phyloP scores from a whole-genome alignment of 1,284 basidiomycete species.

The Stygiomarasmius scandens region DNA sequence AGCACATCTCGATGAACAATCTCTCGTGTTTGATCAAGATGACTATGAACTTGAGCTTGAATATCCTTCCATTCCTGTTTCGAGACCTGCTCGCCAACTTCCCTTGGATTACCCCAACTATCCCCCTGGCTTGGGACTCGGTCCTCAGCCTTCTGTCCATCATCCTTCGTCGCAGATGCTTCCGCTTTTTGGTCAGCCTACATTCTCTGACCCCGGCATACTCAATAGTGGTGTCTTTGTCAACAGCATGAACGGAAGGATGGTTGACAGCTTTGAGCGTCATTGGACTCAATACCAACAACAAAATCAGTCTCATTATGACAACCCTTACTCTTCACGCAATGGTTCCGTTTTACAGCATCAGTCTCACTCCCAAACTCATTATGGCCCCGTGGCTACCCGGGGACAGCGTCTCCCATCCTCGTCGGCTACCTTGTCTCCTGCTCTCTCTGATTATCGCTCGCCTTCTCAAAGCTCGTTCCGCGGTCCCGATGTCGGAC shows the following conservation, averaged over 20 bases:
- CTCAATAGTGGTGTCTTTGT: constrained; percentile 24
- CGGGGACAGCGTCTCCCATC: neutral
- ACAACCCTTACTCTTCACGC: neutral
- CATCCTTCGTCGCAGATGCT: constrained; percentile 5
- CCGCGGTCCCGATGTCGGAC: neutral
- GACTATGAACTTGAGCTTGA: neutral
- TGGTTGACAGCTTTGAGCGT: constrained; percentile 42
- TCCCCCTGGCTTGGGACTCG: constrained; percentile 5
- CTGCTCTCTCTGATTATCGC: neutral
- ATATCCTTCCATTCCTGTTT: neutral
- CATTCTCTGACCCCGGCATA: constrained; percentile 33
- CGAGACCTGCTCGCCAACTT: constrained; percentile 4
- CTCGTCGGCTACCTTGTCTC: neutral
- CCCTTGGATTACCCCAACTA: constrained; percentile 21
- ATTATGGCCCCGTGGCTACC: neutral
- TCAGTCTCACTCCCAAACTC: neutral
- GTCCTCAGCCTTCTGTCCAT: neutral
- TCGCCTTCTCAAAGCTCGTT: neutral
- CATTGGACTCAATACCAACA: constrained; percentile 32
- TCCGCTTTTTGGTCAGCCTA: constrained; percentile 21
- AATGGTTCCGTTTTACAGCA: neutral
- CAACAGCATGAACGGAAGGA: constrained; percentile 23
- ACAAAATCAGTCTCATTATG: neutral
- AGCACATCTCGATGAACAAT: constrained; percentile 22
- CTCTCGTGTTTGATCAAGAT: neutral